Conservation (phyloP, 2,329 filamentous ascomycete species). For the Cadophora malorum region DNA sequence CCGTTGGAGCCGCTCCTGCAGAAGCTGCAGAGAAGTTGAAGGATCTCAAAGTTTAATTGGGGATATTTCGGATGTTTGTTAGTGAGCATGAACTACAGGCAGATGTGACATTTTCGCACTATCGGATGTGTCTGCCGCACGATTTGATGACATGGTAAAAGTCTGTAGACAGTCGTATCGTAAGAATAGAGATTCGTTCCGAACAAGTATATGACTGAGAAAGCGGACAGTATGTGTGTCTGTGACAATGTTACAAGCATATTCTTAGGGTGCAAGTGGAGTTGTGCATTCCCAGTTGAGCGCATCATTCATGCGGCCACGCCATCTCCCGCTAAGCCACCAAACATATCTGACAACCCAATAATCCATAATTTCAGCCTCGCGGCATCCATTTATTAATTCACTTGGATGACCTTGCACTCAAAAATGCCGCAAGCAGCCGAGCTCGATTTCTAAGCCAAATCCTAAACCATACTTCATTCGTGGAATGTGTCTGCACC, state of each 20-base stretch:
- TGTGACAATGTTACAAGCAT: neutral
- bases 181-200: constrained; percentile 14
- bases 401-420: neutral
- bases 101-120: neutral
- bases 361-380: neutral
- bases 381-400: neutral
- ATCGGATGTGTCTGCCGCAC: constrained; percentile 1
- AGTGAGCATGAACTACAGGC: neutral
- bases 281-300: constrained; percentile 18
- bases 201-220: neutral
- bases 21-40: constrained; percentile 48
- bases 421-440: neutral
- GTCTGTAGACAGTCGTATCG: constrained; percentile 17
- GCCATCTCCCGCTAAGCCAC: constrained; percentile 23
- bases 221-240: neutral
- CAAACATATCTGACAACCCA: constrained; percentile 4
- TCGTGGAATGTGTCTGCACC: neutral
- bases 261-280: constrained; percentile 3
- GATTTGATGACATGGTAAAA: constrained; percentile 23
- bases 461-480: neutral
- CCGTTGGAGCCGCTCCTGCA: constrained; percentile 38
- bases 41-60: constrained; percentile 41
- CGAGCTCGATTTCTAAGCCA: neutral
- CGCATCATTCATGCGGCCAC: constrained; percentile 18
- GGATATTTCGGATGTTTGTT: constrained; percentile 1